Conservation (phyloP, 2,329 filamentous ascomycete genomes). For the Cyphellophora europaea region DNA sequence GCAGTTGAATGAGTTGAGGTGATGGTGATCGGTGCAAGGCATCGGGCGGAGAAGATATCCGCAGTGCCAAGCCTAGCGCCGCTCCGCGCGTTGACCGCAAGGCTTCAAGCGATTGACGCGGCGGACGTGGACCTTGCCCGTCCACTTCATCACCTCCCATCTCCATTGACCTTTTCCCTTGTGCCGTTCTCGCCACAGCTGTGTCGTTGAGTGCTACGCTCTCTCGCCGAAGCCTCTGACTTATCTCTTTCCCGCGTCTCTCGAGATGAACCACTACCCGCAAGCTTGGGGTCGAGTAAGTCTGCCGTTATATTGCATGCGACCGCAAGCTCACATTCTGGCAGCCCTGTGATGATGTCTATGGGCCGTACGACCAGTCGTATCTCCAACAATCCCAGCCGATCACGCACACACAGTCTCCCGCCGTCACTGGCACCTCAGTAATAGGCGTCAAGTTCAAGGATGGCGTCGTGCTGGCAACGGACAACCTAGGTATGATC, state of each 20-base stretch:
- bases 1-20: too few relatives aligned
- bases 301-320: too few relatives aligned
- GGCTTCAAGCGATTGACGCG: constrained; percentile 1
- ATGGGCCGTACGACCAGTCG: constrained; percentile 83
- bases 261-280: constrained; percentile 58
- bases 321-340: too few relatives aligned
- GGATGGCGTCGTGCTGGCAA: constrained; percentile 89
- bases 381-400: constrained; percentile 65
- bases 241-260: too few relatives aligned
- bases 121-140: not conserved
- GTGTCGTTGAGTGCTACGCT: not conserved
- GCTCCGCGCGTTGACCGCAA: too few relatives aligned
- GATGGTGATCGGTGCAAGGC: too few relatives aligned
- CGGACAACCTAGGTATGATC: constrained; percentile 83
- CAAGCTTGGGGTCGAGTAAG: constrained; percentile 58
- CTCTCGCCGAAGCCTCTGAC: too few relatives aligned
- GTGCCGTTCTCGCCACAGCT: not conserved
- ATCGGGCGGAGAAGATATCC: too few relatives aligned
- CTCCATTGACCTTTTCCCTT: not conserved
- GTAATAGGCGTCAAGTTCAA: constrained; percentile 94
- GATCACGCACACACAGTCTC: constrained; percentile 79
- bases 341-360: constrained; percentile 96
- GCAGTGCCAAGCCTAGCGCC: too few relatives aligned
- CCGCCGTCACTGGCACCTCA: constrained; percentile 92
- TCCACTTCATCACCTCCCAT: not conserved